Conservation (phyloP, 495 filamentous ascomycete species). For the Jackrogersella multiformis region DNA sequence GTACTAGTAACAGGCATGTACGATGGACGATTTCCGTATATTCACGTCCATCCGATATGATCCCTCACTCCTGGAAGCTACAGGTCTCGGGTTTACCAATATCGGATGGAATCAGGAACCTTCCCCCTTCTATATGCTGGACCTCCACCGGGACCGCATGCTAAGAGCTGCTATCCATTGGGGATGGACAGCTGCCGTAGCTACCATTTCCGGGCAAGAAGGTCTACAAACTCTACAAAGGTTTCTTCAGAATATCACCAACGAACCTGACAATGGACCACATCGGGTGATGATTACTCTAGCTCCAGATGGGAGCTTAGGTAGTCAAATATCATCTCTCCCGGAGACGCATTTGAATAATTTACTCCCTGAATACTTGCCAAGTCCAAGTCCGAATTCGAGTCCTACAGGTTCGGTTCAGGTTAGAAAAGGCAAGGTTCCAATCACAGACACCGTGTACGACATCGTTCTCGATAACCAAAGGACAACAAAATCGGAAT, state of each 20-base stretch:
- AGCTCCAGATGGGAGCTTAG: conserved; percentile 57
- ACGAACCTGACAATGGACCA: conserved; percentile 36
- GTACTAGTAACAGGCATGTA: background rate
- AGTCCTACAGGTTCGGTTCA: background rate
- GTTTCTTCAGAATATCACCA: conserved; percentile 34
- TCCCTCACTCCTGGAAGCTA: conserved; percentile 60
- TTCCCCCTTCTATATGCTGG: conserved; percentile 84
- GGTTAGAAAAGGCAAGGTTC: conserved; percentile 7
- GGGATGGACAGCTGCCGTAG: conserved; percentile 62
- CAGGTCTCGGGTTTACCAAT: conserved; percentile 45
- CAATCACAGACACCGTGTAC: conserved; percentile 48
- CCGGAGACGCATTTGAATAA: conserved; percentile 59
- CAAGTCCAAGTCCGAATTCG: conserved; percentile 15
- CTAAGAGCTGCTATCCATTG: conserved; percentile 76
- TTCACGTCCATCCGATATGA: conserved; percentile 84
- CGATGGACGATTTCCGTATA: conserved; percentile 61
- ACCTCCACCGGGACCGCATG: conserved; percentile 82
- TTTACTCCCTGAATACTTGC: conserved; percentile 64
- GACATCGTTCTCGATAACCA: conserved; percentile 66
- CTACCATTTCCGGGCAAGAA: conserved; percentile 52
- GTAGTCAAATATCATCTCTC: conserved; percentile 59
- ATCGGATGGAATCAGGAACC: conserved; percentile 56
- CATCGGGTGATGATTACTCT: conserved; percentile 65
- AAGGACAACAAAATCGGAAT: conserved; percentile 63
- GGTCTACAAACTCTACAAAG: conserved; percentile 51